Percentiles rank a stretch among this genome's conserved stretches.
phyloP scores from a whole-genome alignment of 2,329 filamentous ascomycete genomes.

The Penicillium sp. region DNA sequence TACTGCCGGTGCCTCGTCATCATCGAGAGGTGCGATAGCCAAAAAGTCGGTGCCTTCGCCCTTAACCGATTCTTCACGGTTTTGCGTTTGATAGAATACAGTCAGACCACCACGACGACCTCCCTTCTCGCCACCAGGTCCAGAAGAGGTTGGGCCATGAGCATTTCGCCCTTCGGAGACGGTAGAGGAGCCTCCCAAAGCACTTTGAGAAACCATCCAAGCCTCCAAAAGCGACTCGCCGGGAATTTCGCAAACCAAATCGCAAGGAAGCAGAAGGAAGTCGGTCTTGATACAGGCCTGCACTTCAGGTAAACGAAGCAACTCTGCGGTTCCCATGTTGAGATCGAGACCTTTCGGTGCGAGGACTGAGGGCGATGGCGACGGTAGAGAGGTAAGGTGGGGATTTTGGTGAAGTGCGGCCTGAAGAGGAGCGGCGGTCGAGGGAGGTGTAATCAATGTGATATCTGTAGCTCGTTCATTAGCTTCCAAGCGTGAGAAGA shows the following conservation, averaged over 20 bases:
- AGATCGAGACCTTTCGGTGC: conserved; percentile 76
- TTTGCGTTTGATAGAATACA: conserved; percentile 89
- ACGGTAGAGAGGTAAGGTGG: conserved; percentile 53
- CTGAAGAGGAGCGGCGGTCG: conserved; percentile 48
- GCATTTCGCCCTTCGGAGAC: conserved; percentile 47
- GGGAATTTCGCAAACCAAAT: conserved; percentile 86
- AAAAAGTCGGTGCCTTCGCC: conserved; percentile 93
- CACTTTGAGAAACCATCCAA: conserved; percentile 85
- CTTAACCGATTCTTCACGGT: conserved; percentile 72
- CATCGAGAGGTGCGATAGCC: conserved; percentile 70
- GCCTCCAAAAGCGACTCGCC: conserved; percentile 82
- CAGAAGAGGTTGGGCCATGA: conserved; percentile 50
- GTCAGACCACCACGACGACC: conserved; percentile 77
- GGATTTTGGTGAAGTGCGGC: conserved; percentile 55
- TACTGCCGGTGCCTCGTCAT: conserved; percentile 54
- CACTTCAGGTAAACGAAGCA: conserved; percentile 82
- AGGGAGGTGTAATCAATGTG: conserved; percentile 53
- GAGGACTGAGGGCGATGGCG: conserved; percentile 67
- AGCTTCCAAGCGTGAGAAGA: background rate
- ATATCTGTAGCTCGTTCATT: conserved; percentile 42
- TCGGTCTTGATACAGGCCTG: conserved; percentile 77
- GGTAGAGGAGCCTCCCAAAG: conserved; percentile 61
- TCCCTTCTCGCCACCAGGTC: conserved; percentile 58
- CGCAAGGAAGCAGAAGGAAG: conserved; percentile 89
- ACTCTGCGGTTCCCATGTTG: conserved; percentile 85